Conservation (phyloP, 2,329 filamentous ascomycete species). For the Neonectria magnoliae region DNA sequence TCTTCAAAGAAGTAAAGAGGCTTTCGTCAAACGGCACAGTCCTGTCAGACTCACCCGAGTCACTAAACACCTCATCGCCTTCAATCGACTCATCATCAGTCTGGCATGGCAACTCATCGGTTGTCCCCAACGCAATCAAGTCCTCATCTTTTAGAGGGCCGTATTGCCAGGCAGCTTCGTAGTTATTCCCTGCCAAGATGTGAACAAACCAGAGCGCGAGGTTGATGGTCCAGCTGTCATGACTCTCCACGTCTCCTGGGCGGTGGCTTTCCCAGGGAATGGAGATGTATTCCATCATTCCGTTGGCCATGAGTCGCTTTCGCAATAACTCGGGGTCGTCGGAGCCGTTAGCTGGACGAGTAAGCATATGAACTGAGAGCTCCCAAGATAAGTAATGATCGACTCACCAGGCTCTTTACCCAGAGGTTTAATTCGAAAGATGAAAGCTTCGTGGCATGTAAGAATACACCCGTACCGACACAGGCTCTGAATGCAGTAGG, state of each 20-base stretch:
- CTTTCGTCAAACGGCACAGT: too few relatives aligned
- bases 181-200: slow-evolving; percentile 25
- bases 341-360: too few relatives aligned
- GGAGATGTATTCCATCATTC: slow-evolving; percentile 29
- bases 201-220: slow-evolving; percentile 31
- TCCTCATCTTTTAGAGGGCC: slow-evolving; percentile 2
- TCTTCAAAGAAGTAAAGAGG: too few relatives aligned
- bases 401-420: background rate
- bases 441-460: slow-evolving; percentile 29
- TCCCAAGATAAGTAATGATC: too few relatives aligned
- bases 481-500: slow-evolving; percentile 27
- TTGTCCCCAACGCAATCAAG: too few relatives aligned
- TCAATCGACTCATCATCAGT: too few relatives aligned
- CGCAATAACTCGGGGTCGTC: too few relatives aligned
- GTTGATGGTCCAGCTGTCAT: slow-evolving; percentile 24
- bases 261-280: slow-evolving; percentile 28
- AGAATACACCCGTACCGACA: slow-evolving; percentile 33
- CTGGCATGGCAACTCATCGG: too few relatives aligned
- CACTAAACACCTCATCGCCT: too few relatives aligned
- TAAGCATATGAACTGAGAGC: too few relatives aligned
- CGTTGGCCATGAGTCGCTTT: slow-evolving; percentile 15
- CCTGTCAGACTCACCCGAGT: too few relatives aligned
- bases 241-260: background rate
- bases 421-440: slow-evolving; percentile 17
- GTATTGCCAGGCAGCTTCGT: slow-evolving; percentile 25